These are phyloP conservation scores for Apiospora saccharicola DNA, from an alignment of 2,329 filamentous ascomycete genomes.

Conservation along the genomic window DNA sequence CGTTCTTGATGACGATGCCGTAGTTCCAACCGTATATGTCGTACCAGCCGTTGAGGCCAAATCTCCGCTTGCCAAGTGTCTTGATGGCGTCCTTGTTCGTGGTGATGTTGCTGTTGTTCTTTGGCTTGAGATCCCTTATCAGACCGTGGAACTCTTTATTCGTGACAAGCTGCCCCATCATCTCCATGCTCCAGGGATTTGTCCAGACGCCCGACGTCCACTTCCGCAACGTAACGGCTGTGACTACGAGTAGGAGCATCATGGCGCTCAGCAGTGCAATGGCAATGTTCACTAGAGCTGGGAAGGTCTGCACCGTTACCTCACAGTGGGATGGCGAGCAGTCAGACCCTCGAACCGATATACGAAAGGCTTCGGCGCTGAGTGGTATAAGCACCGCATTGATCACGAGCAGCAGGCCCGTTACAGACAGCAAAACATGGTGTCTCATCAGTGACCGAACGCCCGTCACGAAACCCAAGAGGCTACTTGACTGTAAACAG, in stretches of 20 bases:
- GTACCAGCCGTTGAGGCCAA: constrained; percentile 34
- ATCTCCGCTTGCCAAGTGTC: constrained; percentile 36
- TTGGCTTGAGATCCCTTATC: constrained; percentile 28
- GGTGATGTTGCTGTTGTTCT: constrained; percentile 26
- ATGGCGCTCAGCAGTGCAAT: constrained; percentile 44
- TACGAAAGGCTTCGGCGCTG: constrained; percentile 48
- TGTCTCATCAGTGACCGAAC: constrained; percentile 44
- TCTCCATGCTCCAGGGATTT: constrained; percentile 51
- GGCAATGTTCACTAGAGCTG: constrained; percentile 40
- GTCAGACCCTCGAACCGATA: constrained; percentile 45
- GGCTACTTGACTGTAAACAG: constrained; percentile 49
- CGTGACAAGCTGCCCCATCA: constrained; percentile 45
- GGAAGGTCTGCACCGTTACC: constrained; percentile 45
- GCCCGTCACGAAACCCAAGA: constrained; percentile 45
- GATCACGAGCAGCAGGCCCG: constrained; percentile 44
- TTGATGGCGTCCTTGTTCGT: constrained; percentile 34
- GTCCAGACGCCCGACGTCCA: constrained; percentile 49
- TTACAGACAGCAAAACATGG: constrained; percentile 47
- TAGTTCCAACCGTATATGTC: constrained; percentile 35
- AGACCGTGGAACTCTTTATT: constrained; percentile 39
- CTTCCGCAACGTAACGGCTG: constrained; percentile 39
- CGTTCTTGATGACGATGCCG: constrained; percentile 35
- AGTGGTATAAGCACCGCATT: constrained; percentile 48
- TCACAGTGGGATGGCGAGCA: constrained; percentile 43
- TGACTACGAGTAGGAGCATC: constrained; percentile 38